phyloP scores from a whole-genome alignment of 1,139 yeast genomes.

The Candida sojae region DNA sequence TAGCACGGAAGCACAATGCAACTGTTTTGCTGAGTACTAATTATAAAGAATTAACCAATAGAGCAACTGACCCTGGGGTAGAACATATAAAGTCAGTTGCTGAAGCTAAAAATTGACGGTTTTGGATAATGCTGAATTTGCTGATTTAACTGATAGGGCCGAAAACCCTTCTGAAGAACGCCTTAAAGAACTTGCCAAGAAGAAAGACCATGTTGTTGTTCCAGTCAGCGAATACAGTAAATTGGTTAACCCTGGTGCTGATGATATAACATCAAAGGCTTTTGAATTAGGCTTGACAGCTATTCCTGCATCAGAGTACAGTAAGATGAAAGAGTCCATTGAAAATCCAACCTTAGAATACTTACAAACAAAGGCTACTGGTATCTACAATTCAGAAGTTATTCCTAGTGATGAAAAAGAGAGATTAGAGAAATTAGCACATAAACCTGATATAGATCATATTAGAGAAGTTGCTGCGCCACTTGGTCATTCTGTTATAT shows the following conservation, averaged over 20 bases:
- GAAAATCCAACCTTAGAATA: conserved; percentile 29
- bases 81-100: conserved; percentile 17
- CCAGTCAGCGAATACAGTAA: conserved; percentile 16
- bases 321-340: conserved; percentile 17
- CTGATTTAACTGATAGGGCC: conserved; percentile 13
- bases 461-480: conserved; percentile 18
- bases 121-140: conserved; percentile 9
- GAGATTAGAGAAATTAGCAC: conserved; percentile 15
- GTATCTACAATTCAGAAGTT: conserved; percentile 18
- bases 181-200: conserved; percentile 20
- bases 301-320: conserved; percentile 21
- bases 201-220: conserved; percentile 24
- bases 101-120: conserved; percentile 16
- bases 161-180: conserved; percentile 28
- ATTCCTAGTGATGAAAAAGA: conserved; percentile 18
- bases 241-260: conserved; percentile 10
- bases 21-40: conserved; percentile 10
- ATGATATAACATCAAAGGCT: conserved; percentile 9
- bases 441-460: conserved; percentile 13
- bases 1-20: conserved; percentile 14
- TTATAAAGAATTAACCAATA: conserved; percentile 15
- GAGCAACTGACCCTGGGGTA: conserved; percentile 18
- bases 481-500: conserved; percentile 16
- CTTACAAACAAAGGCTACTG: conserved; percentile 32
- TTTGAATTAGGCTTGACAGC: conserved; percentile 14